Percentiles rank a stretch among this genome's conserved stretches.
phyloP scores from a whole-genome alignment of 2,329 filamentous ascomycete genomes.

The Xylariales sp. region DNA sequence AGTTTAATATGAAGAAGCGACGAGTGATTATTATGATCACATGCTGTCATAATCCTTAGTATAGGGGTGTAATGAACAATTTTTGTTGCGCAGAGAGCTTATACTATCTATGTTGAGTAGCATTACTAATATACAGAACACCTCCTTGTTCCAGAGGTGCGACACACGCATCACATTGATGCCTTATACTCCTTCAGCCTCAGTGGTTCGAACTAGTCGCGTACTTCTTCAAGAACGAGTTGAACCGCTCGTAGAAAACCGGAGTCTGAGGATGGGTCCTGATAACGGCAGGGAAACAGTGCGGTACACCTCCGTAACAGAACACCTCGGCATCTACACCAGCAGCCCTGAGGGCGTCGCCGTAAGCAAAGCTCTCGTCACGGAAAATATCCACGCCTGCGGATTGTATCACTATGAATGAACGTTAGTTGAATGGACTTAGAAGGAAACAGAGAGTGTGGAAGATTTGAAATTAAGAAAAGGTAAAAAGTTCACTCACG shows the following conservation, averaged over 20 bases:
- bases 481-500: conserved; percentile 21
- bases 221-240: conserved; percentile 32
- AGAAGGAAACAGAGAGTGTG: background rate
- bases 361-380: conserved; percentile 33
- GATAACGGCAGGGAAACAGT: conserved; percentile 35
- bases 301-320: conserved; percentile 33
- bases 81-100: no score
- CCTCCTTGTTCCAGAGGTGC: no score
- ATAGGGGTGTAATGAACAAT: no score
- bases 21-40: background rate
- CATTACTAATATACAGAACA: no score
- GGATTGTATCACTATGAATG: conserved; percentile 32
- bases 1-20: background rate
- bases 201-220: conserved; percentile 10
- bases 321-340: conserved; percentile 29
- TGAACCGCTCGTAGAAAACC: conserved; percentile 35
- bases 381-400: conserved; percentile 38
- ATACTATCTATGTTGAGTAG: no score
- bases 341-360: conserved; percentile 26
- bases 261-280: conserved; percentile 21
- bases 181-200: background rate
- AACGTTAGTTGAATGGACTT: background rate
- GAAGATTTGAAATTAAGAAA: background rate
- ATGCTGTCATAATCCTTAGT: no score
- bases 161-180: background rate